These are phyloP conservation scores for Chalciporus piperatoides DNA, from an alignment of 1,284 basidiomycete genomes.

Conservation along the genomic window DNA sequence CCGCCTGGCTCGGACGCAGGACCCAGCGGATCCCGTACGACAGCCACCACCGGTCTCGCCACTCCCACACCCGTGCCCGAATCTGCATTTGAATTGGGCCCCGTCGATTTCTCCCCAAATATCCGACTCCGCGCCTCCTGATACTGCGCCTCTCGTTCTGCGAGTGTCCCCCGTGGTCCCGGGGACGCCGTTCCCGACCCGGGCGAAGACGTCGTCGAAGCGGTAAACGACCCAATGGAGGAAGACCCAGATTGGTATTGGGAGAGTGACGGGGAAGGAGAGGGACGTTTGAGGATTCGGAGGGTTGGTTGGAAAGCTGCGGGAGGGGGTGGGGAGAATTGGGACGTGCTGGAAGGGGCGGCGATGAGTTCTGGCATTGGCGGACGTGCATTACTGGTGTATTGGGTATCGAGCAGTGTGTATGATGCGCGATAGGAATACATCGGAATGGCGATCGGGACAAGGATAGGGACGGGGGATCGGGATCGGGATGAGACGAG, in stretches of 20 bases:
- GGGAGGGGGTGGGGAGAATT: conserved; percentile 22
- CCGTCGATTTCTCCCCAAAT: conserved; percentile 21
- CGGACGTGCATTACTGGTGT: conserved; percentile 38
- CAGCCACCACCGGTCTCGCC: neutral
- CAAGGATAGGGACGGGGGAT: neutral
- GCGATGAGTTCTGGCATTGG: conserved; percentile 48
- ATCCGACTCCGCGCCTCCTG: conserved; percentile 32
- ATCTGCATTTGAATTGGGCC: conserved; percentile 1
- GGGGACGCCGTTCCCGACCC: conserved; percentile 14
- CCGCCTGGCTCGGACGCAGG: conserved; percentile 12
- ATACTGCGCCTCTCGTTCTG: conserved; percentile 33
- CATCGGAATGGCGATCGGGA: neutral
- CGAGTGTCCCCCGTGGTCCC: conserved; percentile 27
- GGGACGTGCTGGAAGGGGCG: conserved; percentile 32
- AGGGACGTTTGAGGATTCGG: conserved; percentile 33
- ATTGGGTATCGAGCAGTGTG: too few relatives aligned
- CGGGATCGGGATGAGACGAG: neutral
- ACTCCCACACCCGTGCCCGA: neutral
- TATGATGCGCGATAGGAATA: neutral
- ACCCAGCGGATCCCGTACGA: conserved; percentile 30
- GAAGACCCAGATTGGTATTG: neutral
- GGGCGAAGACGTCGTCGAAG: conserved; percentile 1
- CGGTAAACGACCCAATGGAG: neutral
- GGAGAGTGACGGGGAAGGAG: conserved; percentile 13
- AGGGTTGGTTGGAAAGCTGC: conserved; percentile 29